phyloP scores from a whole-genome alignment of 148 eudicot species.

The Heliosperma pusillum region DNA sequence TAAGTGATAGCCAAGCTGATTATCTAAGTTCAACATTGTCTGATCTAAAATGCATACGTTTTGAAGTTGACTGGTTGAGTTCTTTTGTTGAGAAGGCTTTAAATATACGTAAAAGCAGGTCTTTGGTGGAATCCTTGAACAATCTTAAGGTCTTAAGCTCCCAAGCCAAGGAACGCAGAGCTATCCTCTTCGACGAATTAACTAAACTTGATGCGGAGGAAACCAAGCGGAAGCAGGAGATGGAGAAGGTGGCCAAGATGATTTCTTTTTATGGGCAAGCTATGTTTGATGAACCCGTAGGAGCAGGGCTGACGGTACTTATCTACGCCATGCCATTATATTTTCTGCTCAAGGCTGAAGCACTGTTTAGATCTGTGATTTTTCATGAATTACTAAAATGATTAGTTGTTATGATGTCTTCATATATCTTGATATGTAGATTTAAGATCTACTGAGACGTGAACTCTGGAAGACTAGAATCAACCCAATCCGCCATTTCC shows the following conservation, averaged over 20 bases:
- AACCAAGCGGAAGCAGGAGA: not conserved
- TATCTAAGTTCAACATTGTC: not conserved
- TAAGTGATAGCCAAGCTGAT: not conserved
- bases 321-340: no score
- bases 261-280: not conserved
- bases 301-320: not conserved
- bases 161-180: slow-evolving; percentile 5
- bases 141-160: not conserved
- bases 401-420: no score
- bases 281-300: slow-evolving; percentile 4
- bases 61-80: slow-evolving; percentile 13
- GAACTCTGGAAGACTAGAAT: no score
- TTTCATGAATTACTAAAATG: no score
- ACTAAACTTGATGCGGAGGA: not conserved
- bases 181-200: not conserved
- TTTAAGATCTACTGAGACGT: no score
- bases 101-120: slow-evolving; percentile 1
- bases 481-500: not conserved
- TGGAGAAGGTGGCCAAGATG: not conserved
- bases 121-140: not conserved
- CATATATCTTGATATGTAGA: no score
- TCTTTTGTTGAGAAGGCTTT: slow-evolving; percentile 11
- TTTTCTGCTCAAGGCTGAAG: no score
- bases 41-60: not conserved
- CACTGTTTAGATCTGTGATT: no score